Conservation (phyloP, 148 eudicot species). For the Chenopodium album region DNA sequence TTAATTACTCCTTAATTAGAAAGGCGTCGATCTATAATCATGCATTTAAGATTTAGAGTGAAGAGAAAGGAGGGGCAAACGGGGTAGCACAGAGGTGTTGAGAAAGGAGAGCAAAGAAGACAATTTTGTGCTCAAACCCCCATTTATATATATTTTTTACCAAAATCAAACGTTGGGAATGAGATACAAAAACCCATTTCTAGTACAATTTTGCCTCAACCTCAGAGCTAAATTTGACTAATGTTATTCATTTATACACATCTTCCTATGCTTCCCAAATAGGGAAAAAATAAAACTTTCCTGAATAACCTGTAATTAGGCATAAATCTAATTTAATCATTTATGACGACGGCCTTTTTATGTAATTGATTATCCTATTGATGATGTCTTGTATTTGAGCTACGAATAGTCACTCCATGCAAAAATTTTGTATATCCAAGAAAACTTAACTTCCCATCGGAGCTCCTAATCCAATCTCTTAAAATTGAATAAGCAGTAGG, state of each 20-base stretch:
- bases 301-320: constrained; percentile 27
- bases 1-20: no score
- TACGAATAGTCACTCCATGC: constrained; percentile 65
- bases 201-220: constrained; percentile 13
- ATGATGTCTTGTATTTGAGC: constrained; percentile 27
- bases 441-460: constrained; percentile 60
- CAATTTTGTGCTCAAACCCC: neutral
- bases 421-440: constrained; percentile 70
- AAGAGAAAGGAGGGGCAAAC: neutral
- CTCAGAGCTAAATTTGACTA: constrained; percentile 15
- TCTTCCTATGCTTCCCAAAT: constrained; percentile 16
- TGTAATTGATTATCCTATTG: constrained; percentile 24
- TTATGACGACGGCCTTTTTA: constrained; percentile 4
- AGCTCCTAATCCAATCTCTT: constrained; percentile 57
- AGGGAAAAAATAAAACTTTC: constrained; percentile 5
- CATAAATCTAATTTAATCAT: constrained; percentile 24
- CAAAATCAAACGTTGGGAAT: neutral
- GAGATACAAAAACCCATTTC: constrained; percentile 21
- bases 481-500: constrained; percentile 46
- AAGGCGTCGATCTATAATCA: no score
- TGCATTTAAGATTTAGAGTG: no score
- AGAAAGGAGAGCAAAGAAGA: neutral
- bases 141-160: neutral
- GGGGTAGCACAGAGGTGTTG: neutral
- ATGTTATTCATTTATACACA: constrained; percentile 29